Evolutionary conservation across 2,329 filamentous ascomycete species (phyloP), one percentile per base, ranked within the genome.

Genomic region (Nothophoma quercina): DNA sequence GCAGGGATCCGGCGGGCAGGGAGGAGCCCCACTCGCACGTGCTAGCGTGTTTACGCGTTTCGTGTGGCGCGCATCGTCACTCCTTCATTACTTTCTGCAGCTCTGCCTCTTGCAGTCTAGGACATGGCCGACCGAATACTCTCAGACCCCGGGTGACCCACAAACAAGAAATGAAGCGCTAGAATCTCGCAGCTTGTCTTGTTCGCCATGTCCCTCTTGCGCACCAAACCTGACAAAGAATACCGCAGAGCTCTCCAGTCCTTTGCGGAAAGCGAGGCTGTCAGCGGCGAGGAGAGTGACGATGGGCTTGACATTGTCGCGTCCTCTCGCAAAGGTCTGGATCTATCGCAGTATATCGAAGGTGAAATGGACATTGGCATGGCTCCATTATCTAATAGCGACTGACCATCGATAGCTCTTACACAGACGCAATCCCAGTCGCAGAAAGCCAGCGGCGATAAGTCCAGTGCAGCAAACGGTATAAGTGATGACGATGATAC

Each of bases 251-350:
- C 61, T 13, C 18, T 68, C 13, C 56, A 59, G 8, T 60, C 62
- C 15, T 60, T 70, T 15, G 66, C 62, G 0, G 69, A 71, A 29
- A 70, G 67, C 40, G 62, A 70, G 28, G 40, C 43, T 13, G 38
- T 47, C 7, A 70, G 62, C 36, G 51, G 54, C 13, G 70, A 65
- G 40, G 72, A 79, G 49, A 75, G 78, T 52, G 68, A 70, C 6
- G 64, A 67, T 39, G 79, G 79, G 32, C 67, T 81, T 34, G 77
- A 81, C 28, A 73, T 75, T 28, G 71, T 77, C 12, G 55, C 65
- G 40, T 59, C 68, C 1, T 65, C 68, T 22, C 65, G 65, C 4
- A 75, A 71, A 58, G 56, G 51, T 10, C 34, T 74, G 18, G 60
- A 73, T 50, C 51, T 72, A 2, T 72, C 69, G 4, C 68, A 71